phyloP scores from a whole-genome alignment of 1,139 yeast genomes.

The Insectozyma bohioensis region DNA sequence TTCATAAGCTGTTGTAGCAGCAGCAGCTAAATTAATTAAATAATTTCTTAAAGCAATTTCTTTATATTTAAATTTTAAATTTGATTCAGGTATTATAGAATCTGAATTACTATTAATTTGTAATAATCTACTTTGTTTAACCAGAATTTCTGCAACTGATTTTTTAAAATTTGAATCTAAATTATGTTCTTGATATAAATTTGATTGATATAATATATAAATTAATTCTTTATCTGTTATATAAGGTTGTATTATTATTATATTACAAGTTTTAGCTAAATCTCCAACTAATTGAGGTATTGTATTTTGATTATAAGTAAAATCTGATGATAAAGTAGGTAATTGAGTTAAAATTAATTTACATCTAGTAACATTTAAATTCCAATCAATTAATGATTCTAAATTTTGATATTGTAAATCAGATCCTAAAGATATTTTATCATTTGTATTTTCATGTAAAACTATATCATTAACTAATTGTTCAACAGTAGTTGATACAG shows the following conservation, averaged over 20 bases:
- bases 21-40: conserved; percentile 52
- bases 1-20: conserved; percentile 55
- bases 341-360: conserved; percentile 39
- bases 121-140: conserved; percentile 46
- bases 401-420: conserved; percentile 42
- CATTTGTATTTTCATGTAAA: conserved; percentile 30
- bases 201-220: conserved; percentile 39
- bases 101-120: conserved; percentile 32
- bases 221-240: conserved; percentile 47
- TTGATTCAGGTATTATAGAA: conserved; percentile 1
- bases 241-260: conserved; percentile 41
- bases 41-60: conserved; percentile 52
- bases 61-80: conserved; percentile 38
- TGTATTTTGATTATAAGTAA: conserved; percentile 32
- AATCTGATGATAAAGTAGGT: conserved; percentile 41
- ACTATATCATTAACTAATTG: conserved; percentile 46
- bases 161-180: conserved; percentile 44
- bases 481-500: conserved; percentile 43
- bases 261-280: conserved; percentile 41
- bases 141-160: conserved; percentile 53
- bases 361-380: conserved; percentile 47
- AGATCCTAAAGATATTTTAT: conserved; percentile 42
- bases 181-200: conserved; percentile 49
- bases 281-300: conserved; percentile 48
- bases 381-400: conserved; percentile 48